Evolutionary conservation across 2,329 filamentous ascomycete genomes (phyloP), one percentile per base, ranked within the genome.

Genomic region (Diaporthe sp.): DNA sequence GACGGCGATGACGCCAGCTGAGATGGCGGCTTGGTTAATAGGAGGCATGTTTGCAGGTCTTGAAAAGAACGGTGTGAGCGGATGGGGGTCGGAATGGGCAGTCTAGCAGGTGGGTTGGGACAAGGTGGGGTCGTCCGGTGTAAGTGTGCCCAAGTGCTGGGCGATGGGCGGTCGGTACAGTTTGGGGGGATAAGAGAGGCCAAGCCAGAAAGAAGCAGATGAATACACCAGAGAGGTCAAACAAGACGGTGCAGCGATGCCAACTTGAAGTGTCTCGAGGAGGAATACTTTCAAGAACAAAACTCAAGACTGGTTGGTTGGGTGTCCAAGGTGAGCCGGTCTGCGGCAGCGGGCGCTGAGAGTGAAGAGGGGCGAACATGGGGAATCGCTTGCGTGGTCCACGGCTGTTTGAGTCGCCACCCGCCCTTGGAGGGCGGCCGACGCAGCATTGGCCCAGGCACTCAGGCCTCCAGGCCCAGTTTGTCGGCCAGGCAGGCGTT

Each of bases 1-100:
- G 46, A 90, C 85, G 83, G 89, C 90, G 78, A 91, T 87, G 65
- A 90, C 85, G 85, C 89, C 90, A 78, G 87, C 90, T 88, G 90
- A 89, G 74, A 90, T 79, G 58, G 87, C 85, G 78, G 87, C 83
- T 78, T 89, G 88, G 84, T 91, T 91, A 89, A 87, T 82, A 82
- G 86, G 84, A 74, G 89, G 89, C 89, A 91, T 91, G 57, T 76
- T 82, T 55, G 31, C 44, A 37, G 57, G n/a, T 58, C 6, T 53
- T 15, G 39, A 62, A 51, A 49, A 62, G 22, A 31, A 67, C 37
- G 62, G 65, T 39, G 67, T 46, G 42, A 44, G 51, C 49, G 37
- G 70, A 76, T 19, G n/a, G 67, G 55, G 34, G 57, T 72, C 58
- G 46, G 75, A 65, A 69, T 68, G 39, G 44, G 55, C 62, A 55